Conservation (phyloP, 352 stramenopile species). For the Phytopythium mirpurense region DNA sequence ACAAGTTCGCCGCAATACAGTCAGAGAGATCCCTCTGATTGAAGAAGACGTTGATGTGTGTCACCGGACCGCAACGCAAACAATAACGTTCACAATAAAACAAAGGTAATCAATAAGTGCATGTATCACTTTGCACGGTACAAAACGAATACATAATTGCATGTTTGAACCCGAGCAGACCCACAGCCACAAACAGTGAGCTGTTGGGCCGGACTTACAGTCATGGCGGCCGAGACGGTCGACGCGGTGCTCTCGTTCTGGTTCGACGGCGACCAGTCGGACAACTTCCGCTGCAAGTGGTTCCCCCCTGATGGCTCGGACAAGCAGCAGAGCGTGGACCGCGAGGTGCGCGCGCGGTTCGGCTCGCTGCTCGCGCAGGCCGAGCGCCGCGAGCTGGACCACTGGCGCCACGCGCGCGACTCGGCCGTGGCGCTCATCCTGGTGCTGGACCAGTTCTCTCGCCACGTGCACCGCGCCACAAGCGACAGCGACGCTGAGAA, state of each 20-base stretch:
- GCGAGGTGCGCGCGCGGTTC: conserved; percentile 34
- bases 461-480: conserved; percentile 60
- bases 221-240: conserved; percentile 1
- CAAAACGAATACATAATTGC: too few species aligned
- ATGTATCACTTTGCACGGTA: too few species aligned
- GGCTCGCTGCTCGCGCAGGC: conserved; percentile 30
- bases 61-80: too few species aligned
- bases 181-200: background rate
- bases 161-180: background rate
- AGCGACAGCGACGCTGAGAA: conserved; percentile 13
- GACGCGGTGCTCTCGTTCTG: conserved; percentile 50
- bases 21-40: too few species aligned
- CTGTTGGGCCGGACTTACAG: background rate
- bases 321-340: conserved; percentile 36
- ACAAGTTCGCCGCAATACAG: too few species aligned
- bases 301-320: conserved; percentile 50
- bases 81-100: too few species aligned
- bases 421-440: conserved; percentile 75
- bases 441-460: conserved; percentile 84
- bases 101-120: too few species aligned
- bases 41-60: too few species aligned
- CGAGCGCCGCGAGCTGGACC: conserved; percentile 37
- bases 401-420: conserved; percentile 34
- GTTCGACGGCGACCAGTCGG: conserved; percentile 46
- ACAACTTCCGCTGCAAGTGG: conserved; percentile 58